phyloP scores from a whole-genome alignment of 306 rosid genomes.

The Morella rubra region DNA sequence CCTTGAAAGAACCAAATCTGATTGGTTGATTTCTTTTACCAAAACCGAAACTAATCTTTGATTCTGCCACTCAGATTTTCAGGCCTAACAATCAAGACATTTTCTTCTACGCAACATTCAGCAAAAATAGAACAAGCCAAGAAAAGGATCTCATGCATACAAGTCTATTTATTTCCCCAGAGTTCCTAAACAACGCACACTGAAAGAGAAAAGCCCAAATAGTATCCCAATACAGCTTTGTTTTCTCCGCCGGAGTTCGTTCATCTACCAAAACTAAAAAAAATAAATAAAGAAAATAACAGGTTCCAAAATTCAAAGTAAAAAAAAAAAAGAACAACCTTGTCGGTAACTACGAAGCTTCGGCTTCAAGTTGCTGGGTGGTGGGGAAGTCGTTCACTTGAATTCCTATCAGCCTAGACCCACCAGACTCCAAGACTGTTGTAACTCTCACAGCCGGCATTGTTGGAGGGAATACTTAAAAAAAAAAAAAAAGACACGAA shows the following conservation, averaged over 20 bases:
- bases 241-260: slow-evolving; percentile 71
- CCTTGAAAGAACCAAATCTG: slow-evolving; percentile 33
- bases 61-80: slow-evolving; percentile 25
- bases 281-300: not conserved
- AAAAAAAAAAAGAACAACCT: slow-evolving; percentile 29
- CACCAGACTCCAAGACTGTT: slow-evolving; percentile 2
- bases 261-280: slow-evolving; percentile 63
- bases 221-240: slow-evolving; percentile 35
- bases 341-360: slow-evolving; percentile 43
- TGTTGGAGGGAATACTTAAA: slow-evolving; percentile 18
- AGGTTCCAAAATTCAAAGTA: slow-evolving; percentile 17
- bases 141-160: slow-evolving; percentile 1
- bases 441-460: slow-evolving; percentile 15
- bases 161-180: slow-evolving; percentile 2
- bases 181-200: slow-evolving; percentile 29
- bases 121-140: slow-evolving; percentile 23
- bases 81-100: slow-evolving; percentile 28
- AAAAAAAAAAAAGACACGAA: not conserved
- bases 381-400: slow-evolving; percentile 15
- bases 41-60: slow-evolving; percentile 24
- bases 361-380: slow-evolving; percentile 14
- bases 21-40: slow-evolving; percentile 45
- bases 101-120: slow-evolving; percentile 23
- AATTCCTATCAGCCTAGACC: slow-evolving; percentile 23
- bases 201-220: slow-evolving; percentile 13